phyloP scores from a whole-genome alignment of 2,329 filamentous ascomycete species.

The Cadophora luteo-olivacea region DNA sequence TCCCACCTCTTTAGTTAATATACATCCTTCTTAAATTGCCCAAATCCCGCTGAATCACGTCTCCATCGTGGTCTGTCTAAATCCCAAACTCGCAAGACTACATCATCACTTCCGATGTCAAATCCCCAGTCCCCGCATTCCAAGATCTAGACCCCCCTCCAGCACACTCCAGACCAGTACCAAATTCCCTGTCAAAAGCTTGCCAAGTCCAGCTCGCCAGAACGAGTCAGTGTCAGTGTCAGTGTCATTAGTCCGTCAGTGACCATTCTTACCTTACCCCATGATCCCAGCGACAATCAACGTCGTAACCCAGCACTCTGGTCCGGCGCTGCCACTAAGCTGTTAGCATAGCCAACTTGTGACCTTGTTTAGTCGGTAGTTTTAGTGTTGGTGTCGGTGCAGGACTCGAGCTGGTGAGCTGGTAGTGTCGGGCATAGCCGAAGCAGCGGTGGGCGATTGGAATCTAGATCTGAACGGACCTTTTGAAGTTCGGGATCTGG shows the following conservation, averaged over 20 bases:
- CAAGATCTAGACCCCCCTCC: not conserved
- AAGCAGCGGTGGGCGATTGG: not conserved
- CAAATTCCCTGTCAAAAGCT: not conserved
- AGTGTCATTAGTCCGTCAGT: not conserved
- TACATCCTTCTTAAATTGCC: no score
- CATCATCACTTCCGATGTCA: not conserved
- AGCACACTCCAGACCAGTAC: not conserved
- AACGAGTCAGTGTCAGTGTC: not conserved
- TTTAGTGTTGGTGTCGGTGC: not conserved
- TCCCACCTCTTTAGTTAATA: no score
- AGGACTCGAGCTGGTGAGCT: not conserved
- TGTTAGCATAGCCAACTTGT: not conserved
- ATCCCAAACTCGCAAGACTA: not conserved
- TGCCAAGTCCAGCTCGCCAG: not conserved
- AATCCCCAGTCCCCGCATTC: not conserved
- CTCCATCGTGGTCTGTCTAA: no score
- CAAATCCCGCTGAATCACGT: no score
- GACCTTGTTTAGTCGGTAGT: not conserved
- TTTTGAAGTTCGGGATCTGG: not conserved
- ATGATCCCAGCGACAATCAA: not conserved
- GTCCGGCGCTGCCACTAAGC: not conserved
- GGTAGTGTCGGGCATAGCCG: conserved; percentile 11
- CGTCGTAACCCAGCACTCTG: not conserved
- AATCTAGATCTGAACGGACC: conserved; percentile 1
- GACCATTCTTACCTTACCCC: not conserved